Evolutionary conservation across 2,329 filamentous ascomycete genomes (phyloP), one percentile per base, ranked within the genome.

Genomic region (Alternaria infectoria): DNA sequence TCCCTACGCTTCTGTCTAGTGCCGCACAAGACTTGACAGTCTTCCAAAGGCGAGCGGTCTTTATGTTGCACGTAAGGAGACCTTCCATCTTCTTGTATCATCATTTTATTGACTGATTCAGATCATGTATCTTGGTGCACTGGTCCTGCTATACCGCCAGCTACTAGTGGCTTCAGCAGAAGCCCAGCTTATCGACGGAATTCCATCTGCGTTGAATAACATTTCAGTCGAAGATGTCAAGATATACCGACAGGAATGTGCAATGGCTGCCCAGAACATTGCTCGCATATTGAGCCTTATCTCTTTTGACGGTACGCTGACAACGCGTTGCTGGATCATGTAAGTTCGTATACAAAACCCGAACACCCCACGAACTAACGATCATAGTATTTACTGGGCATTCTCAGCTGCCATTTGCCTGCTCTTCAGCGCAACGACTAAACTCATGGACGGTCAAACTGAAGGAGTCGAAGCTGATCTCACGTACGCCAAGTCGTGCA

Each of bases 81-180:
- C 26, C 17, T 32, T 23, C 28, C 45, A 17, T 9, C 28, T 36
- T 58, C 6, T 54, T 32, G 15, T 40, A 17, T 17, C 15, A 40
- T 44, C 51, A 21, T 21, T 54, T 59, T 21, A 28, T 21, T 52
- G 40, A 21, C 30, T 45, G 8, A 21, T 26, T 2, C 40, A 79
- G 77, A 78, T 80, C 55, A 78, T 79, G 75, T 80, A 80, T 58
- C 69, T 80, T 44, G 78, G 79, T 11, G 77, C 77, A 9, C 57
- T 80, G 15, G 73, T 80, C 7, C 65, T 79, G 23, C 67, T 81
- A 4, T 79, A 80, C 36, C 76, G 79, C 11, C 76, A 77, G 46
- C 51, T 77, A 15, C 66, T 81, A 3, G 69, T 80, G 23, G 77
- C 75, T 7, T 72, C 74, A 17, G 72, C 75, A 13, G 73, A 79